Conservation (phyloP, 2,329 filamentous ascomycete genomes). For the Colletotrichum aenigma region DNA sequence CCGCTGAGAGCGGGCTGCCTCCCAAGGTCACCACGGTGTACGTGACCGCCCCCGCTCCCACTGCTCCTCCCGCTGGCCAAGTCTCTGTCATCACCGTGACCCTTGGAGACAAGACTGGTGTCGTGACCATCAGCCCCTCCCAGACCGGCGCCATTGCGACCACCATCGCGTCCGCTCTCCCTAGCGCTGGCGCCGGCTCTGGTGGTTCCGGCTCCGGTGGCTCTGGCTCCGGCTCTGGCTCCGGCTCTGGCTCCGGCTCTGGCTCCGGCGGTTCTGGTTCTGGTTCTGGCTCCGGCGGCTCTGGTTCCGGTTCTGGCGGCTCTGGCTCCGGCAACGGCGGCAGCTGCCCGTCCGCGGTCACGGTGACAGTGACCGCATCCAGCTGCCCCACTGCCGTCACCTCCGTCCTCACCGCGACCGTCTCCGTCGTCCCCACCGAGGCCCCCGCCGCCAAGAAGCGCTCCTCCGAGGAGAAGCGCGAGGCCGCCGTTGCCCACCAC, state of each 20-base stretch:
- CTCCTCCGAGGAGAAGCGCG: neutral
- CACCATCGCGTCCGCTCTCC: neutral
- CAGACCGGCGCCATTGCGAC: conserved; percentile 3
- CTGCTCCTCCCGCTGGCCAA: neutral
- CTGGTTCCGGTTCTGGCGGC: neutral
- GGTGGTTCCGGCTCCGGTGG: neutral
- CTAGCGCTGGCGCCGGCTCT: neutral
- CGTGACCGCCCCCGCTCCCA: conserved; percentile 8
- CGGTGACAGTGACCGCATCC: conserved; percentile 9
- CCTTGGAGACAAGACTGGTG: neutral
- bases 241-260: neutral
- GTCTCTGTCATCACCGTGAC: conserved; percentile 21
- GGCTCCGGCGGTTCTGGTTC: neutral
- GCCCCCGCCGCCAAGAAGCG: neutral
- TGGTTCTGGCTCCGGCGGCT: neutral
- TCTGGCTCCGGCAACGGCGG: neutral
- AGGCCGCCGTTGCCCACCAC: neutral
- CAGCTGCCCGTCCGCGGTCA: conserved; percentile 13
- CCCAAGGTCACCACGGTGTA: conserved; percentile 11
- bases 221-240: neutral
- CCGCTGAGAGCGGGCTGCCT: neutral
- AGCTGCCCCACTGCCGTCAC: conserved; percentile 3
- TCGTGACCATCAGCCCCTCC: conserved; percentile 18
- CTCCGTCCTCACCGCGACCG: conserved; percentile 16
- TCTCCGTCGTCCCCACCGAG: conserved; percentile 10